phyloP scores from a whole-genome alignment of 257 asterid genomes.

The Nemophila menziesii region DNA sequence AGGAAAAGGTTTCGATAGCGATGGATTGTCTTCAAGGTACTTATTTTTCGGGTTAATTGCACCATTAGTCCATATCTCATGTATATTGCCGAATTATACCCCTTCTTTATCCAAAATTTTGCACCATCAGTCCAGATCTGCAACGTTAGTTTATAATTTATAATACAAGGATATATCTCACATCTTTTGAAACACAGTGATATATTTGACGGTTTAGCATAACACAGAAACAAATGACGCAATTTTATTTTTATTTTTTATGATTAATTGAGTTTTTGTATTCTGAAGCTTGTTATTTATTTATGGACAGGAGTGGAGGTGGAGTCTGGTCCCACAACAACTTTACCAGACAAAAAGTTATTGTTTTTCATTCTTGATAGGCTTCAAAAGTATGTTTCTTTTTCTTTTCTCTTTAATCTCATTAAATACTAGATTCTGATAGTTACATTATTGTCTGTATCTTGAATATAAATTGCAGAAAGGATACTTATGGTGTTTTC shows the following conservation, averaged over 20 bases:
- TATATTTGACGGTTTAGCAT: no score
- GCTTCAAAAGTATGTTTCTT: conserved; percentile 81
- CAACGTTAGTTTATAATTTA: no score
- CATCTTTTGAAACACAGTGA: no score
- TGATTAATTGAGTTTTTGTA: conserved; percentile 13
- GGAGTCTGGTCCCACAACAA: conserved; percentile 81
- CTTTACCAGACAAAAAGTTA: conserved; percentile 97
- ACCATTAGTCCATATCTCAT: no score
- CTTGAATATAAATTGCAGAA: conserved; percentile 43
- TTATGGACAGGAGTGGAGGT: conserved; percentile 76
- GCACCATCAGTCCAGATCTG: no score
- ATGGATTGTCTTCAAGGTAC: conserved; percentile 61
- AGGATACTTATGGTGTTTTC: conserved; percentile 85
- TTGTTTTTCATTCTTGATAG: conserved; percentile 94
- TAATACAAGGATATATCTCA: no score
- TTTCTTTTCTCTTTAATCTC: conserved; percentile 16
- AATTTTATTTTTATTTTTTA: conserved; percentile 11
- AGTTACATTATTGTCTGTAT: conserved; percentile 8
- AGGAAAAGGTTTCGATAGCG: conserved; percentile 50
- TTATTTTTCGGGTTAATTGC: no score
- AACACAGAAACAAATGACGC: no score
- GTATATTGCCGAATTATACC: no score
- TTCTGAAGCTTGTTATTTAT: conserved; percentile 30
- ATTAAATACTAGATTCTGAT: conserved; percentile 16
- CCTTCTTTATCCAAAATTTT: no score